Base-by-base conservation (phyloP, 495 filamentous ascomycete species). In the Podospora fimiseda region DNA sequence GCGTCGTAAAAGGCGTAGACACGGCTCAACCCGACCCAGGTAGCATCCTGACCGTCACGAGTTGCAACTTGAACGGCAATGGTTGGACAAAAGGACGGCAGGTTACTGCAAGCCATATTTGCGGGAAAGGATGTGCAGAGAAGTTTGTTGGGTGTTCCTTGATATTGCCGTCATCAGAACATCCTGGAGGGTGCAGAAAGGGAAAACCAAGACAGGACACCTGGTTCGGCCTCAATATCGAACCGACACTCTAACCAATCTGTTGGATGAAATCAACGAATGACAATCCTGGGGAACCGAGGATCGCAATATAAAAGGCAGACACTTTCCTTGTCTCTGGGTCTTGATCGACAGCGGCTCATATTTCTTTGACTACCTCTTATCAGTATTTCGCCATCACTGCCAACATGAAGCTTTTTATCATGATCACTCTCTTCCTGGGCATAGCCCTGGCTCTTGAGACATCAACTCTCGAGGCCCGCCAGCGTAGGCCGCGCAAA, bases 381-480 rank as follows among this genome's bases (percentile, higher is more conserved):
- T 22, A 36, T 3, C 49, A 43, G 6, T 18, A 13, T 50, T 37
- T 13, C 15, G 5, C 20, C 16, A 23, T 38, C 37, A 16, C 45
- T 39, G 19, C 19, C 46, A 66, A 44, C 43, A 74, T 74, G 71
- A 74, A 69, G 60, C 27, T 68, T 43, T 47, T 47, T 37, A 22
- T 62, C 46, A 20, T 65, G 27, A 56, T 72, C 9, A 52, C 67
- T 41, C 51, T 65, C 2, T 50, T 69, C 13, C 44, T 64, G n/a
- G 55, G 65, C 53, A 38, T 68, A 9, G 55, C 51, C 22, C 15
- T 43, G 18, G 64, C 65, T 6, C 37, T 60, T 14, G 60, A 67
- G 45, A 50, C 61, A 16, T 43, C 56, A 19, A 52, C 43, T 2
- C 52, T 58, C 41, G 37, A 56, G 6, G 39, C 36, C 48, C 60